Conservation (phyloP, 208 protist genomes). For the Zelonia costaricensis region DNA sequence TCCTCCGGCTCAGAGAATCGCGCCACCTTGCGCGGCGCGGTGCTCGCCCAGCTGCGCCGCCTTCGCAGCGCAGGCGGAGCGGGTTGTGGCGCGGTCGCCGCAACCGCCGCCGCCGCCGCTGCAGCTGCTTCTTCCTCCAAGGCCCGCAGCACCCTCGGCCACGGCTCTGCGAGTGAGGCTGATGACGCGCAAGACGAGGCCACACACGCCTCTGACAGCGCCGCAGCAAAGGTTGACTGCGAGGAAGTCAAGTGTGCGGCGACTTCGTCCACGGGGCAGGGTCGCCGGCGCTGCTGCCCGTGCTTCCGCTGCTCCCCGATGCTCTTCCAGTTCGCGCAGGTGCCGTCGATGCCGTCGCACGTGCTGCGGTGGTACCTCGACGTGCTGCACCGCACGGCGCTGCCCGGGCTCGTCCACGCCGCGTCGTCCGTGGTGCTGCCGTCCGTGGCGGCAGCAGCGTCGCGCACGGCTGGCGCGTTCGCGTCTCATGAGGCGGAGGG, state of each 20-base stretch:
- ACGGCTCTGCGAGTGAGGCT: too few species aligned
- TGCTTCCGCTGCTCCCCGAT: constrained; percentile 24
- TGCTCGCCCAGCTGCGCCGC: constrained; percentile 47
- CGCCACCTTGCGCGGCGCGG: constrained; percentile 40
- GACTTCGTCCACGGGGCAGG: background rate
- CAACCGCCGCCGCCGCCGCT: background rate
- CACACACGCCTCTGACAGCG: background rate
- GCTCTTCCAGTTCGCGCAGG: constrained; percentile 31
- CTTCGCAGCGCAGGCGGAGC: constrained; percentile 34
- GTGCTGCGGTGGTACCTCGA: constrained; percentile 23
- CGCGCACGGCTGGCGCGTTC: background rate
- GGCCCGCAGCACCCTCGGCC: too few species aligned
- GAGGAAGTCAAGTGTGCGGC: background rate
- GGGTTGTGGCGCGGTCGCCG: too few species aligned
- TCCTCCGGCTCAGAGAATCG: constrained; percentile 4
- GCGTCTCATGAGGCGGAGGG: too few species aligned
- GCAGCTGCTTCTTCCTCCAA: background rate
- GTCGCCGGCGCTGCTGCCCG: too few species aligned
- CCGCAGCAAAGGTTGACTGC: background rate
- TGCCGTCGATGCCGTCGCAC: constrained; percentile 19
- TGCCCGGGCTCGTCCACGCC: constrained; percentile 21
- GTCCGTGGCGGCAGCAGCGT: constrained; percentile 3
- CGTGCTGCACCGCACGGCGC: constrained; percentile 17
- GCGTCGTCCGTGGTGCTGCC: too few species aligned
- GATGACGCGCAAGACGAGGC: too few species aligned